These are phyloP conservation scores for Fragaria vesca DNA, from an alignment of 306 rosid genomes.

Conservation along the genomic window DNA sequence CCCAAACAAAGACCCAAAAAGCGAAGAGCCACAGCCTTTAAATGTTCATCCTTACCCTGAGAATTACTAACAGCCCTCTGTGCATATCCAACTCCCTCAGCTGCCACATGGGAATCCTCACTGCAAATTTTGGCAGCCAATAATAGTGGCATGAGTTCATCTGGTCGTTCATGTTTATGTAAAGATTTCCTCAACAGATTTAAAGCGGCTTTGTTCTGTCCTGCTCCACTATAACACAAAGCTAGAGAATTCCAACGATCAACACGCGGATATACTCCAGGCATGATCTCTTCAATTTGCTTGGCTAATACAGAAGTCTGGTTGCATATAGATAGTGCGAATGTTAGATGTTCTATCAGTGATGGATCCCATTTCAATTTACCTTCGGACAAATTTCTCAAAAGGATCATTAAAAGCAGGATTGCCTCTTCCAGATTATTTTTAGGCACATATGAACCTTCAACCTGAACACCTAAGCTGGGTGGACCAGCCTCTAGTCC, in stretches of 20 bases:
- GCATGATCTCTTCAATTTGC: conserved; percentile 80
- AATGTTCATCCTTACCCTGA: conserved; percentile 54
- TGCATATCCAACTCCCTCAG: conserved; percentile 80
- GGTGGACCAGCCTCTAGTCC: conserved; percentile 94
- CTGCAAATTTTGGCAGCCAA: conserved; percentile 86
- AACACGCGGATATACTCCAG: conserved; percentile 81
- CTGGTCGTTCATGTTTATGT: conserved; percentile 82
- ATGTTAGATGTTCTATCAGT: conserved; percentile 80
- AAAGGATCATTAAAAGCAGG: conserved; percentile 78
- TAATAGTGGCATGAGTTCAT: conserved; percentile 65
- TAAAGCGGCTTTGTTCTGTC: conserved; percentile 61
- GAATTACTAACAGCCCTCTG: conserved; percentile 55
- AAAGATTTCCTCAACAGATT: conserved; percentile 74
- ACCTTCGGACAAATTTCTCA: conserved; percentile 60
- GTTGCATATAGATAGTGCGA: conserved; percentile 79
- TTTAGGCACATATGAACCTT: conserved; percentile 80
- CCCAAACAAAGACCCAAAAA: conserved; percentile 80
- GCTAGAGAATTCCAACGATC: conserved; percentile 93
- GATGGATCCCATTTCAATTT: conserved; percentile 92
- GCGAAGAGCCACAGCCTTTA: conserved; percentile 74
- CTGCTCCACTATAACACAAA: conserved; percentile 75
- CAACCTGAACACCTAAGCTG: conserved; percentile 75
- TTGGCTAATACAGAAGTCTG: conserved; percentile 77
- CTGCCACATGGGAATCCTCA: conserved; percentile 62
- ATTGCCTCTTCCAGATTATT: conserved; percentile 93